phyloP scores from a whole-genome alignment of 2,329 filamentous ascomycete genomes.

The Tothia fuscella region DNA sequence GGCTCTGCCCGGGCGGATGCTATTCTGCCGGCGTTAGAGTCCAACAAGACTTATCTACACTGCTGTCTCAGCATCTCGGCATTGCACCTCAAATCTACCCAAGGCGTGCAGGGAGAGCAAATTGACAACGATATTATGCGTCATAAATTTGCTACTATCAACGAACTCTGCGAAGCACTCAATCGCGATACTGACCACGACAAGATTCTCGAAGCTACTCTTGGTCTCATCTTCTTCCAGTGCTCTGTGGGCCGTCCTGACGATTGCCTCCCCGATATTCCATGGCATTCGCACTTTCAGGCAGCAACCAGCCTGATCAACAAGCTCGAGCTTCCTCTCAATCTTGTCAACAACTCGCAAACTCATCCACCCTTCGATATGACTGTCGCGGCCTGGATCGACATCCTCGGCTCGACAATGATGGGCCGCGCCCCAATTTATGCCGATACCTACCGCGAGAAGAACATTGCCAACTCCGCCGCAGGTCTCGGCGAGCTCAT shows the following conservation, averaged over 20 bases:
- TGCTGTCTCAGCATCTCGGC: slow-evolving; percentile 90
- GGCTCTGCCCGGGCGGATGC: slow-evolving; percentile 70
- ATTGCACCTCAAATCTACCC: slow-evolving; percentile 77
- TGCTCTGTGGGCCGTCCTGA: slow-evolving; percentile 79
- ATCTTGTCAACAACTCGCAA: slow-evolving; percentile 48
- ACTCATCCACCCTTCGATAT: slow-evolving; percentile 85
- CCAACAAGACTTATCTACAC: slow-evolving; percentile 87
- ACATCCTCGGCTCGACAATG: slow-evolving; percentile 92
- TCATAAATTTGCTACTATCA: slow-evolving; percentile 80
- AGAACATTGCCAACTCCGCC: slow-evolving; percentile 55
- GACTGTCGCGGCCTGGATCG: slow-evolving; percentile 89
- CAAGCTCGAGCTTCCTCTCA: slow-evolving; percentile 65
- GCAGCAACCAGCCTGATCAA: slow-evolving; percentile 75
- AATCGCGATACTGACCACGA: slow-evolving; percentile 69
- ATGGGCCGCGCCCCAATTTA: slow-evolving; percentile 74
- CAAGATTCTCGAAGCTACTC: slow-evolving; percentile 80
- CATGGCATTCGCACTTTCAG: slow-evolving; percentile 96
- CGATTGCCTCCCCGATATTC: slow-evolving; percentile 77
- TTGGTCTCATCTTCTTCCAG: slow-evolving; percentile 95
- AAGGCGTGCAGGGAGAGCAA: slow-evolving; percentile 50
- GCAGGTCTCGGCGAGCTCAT: slow-evolving; percentile 85
- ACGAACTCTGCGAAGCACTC: slow-evolving; percentile 71
- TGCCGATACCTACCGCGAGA: slow-evolving; percentile 89
- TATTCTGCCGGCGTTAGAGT: slow-evolving; percentile 76
- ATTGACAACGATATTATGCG: slow-evolving; percentile 86